These are phyloP conservation scores for Penicillium sp. DNA, from an alignment of 2,329 filamentous ascomycete genomes.

Conservation along the genomic window DNA sequence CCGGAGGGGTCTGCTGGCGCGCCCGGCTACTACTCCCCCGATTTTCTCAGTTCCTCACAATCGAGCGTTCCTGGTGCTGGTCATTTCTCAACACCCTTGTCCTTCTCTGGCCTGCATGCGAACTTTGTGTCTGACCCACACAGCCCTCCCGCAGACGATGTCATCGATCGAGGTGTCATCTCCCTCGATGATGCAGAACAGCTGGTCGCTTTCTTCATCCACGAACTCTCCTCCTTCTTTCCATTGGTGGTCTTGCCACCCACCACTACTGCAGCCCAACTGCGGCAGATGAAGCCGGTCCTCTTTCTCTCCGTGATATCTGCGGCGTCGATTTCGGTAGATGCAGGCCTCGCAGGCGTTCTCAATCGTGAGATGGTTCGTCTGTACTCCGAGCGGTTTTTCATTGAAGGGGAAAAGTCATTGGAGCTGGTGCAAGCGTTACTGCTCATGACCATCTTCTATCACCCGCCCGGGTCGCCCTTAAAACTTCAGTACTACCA, in stretches of 20 bases:
- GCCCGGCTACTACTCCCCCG: constrained; percentile 27
- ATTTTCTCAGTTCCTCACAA: constrained; percentile 20
- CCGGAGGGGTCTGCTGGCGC: constrained; percentile 23
- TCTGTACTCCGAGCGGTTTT: constrained; percentile 49
- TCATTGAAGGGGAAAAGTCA: constrained; percentile 52
- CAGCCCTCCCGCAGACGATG: constrained; percentile 21
- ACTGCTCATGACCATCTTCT: constrained; percentile 50
- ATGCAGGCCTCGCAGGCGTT: constrained; percentile 43
- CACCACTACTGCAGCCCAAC: constrained; percentile 29
- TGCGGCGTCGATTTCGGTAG: constrained; percentile 58
- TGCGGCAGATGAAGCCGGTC: constrained; percentile 53
- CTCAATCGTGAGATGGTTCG: constrained; percentile 51
- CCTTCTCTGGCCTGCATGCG: constrained; percentile 18
- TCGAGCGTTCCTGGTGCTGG: constrained; percentile 20
- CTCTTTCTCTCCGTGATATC: constrained; percentile 71
- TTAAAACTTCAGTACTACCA: constrained; percentile 52
- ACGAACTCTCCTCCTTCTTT: constrained; percentile 31
- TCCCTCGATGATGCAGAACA: constrained; percentile 33
- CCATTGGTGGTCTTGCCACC: constrained; percentile 31
- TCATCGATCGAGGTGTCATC: constrained; percentile 34
- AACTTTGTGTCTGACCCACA: constrained; percentile 20
- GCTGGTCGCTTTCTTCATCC: constrained; percentile 32
- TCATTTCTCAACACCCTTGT: constrained; percentile 20
- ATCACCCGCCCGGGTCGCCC: constrained; percentile 49
- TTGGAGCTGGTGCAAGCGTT: constrained; percentile 53